A percentile compares a stretch with the other conserved stretches of the same genome.
These are phyloP conservation scores for Tribonema minus DNA, from an alignment of 108 stramenopile genomes.

Conservation along the genomic window DNA sequence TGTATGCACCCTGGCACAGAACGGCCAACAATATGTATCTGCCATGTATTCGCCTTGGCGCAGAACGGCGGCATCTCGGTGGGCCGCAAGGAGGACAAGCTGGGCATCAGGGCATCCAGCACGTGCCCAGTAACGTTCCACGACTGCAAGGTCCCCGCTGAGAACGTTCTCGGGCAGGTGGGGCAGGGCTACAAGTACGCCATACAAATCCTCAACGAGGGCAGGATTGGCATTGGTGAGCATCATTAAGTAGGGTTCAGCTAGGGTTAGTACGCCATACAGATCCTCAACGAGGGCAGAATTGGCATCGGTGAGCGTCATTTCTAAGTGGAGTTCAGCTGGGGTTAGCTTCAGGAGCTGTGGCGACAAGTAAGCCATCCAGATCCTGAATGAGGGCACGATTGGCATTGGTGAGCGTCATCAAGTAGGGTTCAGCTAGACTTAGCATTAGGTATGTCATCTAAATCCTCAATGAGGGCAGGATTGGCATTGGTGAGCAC, in stretches of 20 bases:
- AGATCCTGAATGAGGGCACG: conserved; percentile 91
- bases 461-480: conserved; percentile 90
- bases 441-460: conserved; percentile 91
- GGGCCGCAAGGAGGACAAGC: conserved; percentile 80
- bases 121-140: conserved; percentile 84
- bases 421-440: too few relatives aligned
- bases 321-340: too few relatives aligned
- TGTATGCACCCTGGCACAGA: too few relatives aligned
- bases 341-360: too few relatives aligned
- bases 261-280: conserved; percentile 91
- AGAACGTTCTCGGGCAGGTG: conserved; percentile 71
- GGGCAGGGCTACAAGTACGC: conserved; percentile 86
- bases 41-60: too few relatives aligned
- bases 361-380: conserved; percentile 90
- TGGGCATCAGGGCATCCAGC: conserved; percentile 80
- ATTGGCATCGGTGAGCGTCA: conserved; percentile 80
- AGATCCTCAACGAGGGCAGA: conserved; percentile 91
- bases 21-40: too few relatives aligned
- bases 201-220: conserved; percentile 93
- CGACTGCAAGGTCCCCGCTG: conserved; percentile 70
- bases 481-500: conserved; percentile 81
- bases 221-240: conserved; percentile 92
- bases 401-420: conserved; percentile 80
- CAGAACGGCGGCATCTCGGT: conserved; percentile 65
- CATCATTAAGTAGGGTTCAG: too few relatives aligned